Evolutionary conservation across 257 asterid genomes (phyloP), one percentile per base, ranked within the genome.

Genomic region (Knoxia roxburghii): DNA sequence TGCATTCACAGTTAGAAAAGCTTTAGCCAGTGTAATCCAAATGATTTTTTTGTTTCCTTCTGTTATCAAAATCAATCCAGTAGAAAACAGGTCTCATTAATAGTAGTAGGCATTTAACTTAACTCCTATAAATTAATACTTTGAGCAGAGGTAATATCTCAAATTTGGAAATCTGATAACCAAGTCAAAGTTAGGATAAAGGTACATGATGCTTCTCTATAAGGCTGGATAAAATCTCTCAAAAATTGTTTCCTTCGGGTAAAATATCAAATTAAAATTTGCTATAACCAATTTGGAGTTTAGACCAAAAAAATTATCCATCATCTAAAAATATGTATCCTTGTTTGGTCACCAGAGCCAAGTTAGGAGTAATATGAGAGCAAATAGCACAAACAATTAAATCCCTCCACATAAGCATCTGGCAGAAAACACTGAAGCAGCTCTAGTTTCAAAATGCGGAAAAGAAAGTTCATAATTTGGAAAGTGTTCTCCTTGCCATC

Each of bases 1-100:
- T 73, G 67, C 15, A 56, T 68, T 75, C 76, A 80, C 74, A 77
- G 76, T 52, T 18, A 56, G 71, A 58, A 69, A 72, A 53, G 61
- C 40, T 10, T 52, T 73, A 37, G 37, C 27, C 57, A 26, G 53
- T 10, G 17, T 23, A 56, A 45, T 39, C 33, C 60, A 43, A 43
- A 52, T 43, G n/a, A 37, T 20, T 43, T 45, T 37, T 53, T 68
- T 61, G 46, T 18, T 55, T 62, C 53, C 37, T 21, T 18, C 33
- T 30, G 27, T 20, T 30, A 52, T 17, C 57, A 59, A 68, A 59
- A 21, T 70, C 55, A 64, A 46, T 54, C 52, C 24, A 63, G 20
- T 53, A 40, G 41, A 27, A 40, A 37, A 39, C 12, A 48, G 4
- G 60, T 46, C 48, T 41, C 24, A 21, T 30, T 11, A 50, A 45